Conservation (phyloP, 2,329 filamentous ascomycete species). For the Fusarium fracticaudum region DNA sequence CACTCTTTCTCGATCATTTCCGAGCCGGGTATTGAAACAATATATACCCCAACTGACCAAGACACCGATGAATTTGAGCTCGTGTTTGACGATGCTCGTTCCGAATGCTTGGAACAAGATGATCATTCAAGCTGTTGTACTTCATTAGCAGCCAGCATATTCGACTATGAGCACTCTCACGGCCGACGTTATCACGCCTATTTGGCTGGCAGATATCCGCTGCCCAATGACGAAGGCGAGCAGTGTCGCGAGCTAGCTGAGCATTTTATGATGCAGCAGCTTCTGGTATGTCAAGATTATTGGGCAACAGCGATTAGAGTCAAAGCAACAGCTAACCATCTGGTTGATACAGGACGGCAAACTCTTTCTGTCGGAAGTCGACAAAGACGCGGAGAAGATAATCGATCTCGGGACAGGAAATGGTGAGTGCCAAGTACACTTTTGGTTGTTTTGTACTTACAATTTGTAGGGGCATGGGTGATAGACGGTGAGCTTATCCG, state of each 20-base stretch:
- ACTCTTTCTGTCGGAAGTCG: conserved; percentile 53
- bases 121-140: conserved; percentile 44
- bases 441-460: conserved; percentile 5
- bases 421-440: conserved; percentile 43
- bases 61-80: conserved; percentile 46
- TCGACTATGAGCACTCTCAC: conserved; percentile 47
- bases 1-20: conserved; percentile 46
- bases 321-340: background rate
- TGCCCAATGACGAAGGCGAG: conserved; percentile 58
- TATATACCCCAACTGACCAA: conserved; percentile 41
- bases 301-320: background rate
- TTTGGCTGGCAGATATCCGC: conserved; percentile 55
- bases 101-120: conserved; percentile 37
- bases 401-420: conserved; percentile 62
- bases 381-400: conserved; percentile 53
- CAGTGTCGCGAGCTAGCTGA: conserved; percentile 57
- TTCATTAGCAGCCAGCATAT: conserved; percentile 48
- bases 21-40: conserved; percentile 38
- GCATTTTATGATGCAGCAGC: conserved; percentile 57
- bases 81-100: conserved; percentile 36
- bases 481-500: conserved; percentile 53
- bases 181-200: conserved; percentile 56
- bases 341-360: conserved; percentile 46
- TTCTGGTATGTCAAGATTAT: conserved; percentile 46
- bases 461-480: conserved; percentile 58